A percentile compares a stretch with the other conserved stretches of the same genome.
These are phyloP conservation scores for Hyaloscypha hepaticicola DNA, from an alignment of 495 filamentous ascomycete genomes.

Conservation along the genomic window DNA sequence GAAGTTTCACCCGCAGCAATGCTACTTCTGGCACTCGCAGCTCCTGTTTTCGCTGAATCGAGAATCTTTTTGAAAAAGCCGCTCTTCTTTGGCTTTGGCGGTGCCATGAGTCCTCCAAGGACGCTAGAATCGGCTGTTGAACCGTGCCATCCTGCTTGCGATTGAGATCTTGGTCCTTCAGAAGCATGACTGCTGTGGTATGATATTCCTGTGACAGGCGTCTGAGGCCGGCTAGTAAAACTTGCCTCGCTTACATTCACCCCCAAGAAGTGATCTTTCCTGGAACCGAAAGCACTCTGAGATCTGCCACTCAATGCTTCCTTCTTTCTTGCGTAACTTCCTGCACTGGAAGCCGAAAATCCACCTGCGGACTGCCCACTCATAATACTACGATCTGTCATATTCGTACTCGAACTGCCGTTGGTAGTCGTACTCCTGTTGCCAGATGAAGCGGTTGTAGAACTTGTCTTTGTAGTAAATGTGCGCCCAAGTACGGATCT, in stretches of 20 bases:
- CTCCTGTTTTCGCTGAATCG: constrained; percentile 89
- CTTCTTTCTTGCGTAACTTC: constrained; percentile 79
- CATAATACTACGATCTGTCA: constrained; percentile 85
- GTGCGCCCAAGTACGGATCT: constrained; percentile 68
- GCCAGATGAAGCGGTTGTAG: constrained; percentile 70
- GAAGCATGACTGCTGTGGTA: constrained; percentile 87
- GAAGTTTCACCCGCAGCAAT: constrained; percentile 66
- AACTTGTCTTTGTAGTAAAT: constrained; percentile 82
- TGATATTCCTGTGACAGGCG: constrained; percentile 72
- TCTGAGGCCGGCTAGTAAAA: constrained; percentile 56
- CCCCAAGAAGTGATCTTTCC: constrained; percentile 40
- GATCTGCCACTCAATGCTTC: constrained; percentile 39
- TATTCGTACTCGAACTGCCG: constrained; percentile 67
- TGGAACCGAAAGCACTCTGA: constrained; percentile 52
- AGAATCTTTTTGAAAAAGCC: constrained; percentile 97
- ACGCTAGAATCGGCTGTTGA: constrained; percentile 52
- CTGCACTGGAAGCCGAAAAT: constrained; percentile 93
- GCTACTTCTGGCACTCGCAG: constrained; percentile 83
- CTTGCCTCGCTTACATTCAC: constrained; percentile 26
- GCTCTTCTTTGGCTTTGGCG: constrained; percentile 78
- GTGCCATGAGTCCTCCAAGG: constrained; percentile 79
- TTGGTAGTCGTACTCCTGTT: constrained; percentile 71
- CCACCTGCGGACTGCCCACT: constrained; percentile 86
- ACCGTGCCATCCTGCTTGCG: constrained; percentile 46
- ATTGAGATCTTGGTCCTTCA: constrained; percentile 43